phyloP scores from a whole-genome alignment of 1,284 basidiomycete species.

The Fomitopsis pinicola region DNA sequence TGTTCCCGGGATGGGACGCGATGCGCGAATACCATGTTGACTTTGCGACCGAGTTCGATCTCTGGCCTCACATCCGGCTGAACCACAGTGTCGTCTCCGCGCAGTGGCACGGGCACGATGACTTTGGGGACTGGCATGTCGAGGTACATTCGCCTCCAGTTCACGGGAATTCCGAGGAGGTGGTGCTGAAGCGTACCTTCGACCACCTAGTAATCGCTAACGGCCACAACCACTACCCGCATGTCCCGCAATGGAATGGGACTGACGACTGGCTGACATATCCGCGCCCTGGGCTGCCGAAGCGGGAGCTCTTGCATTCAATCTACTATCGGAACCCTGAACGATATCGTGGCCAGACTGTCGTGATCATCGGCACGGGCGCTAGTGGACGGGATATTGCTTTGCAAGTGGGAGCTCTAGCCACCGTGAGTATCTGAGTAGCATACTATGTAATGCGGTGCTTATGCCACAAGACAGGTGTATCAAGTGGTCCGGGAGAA shows the following conservation, averaged over 20 bases:
- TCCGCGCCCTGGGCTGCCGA: slow-evolving; percentile 19
- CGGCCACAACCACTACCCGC: slow-evolving; percentile 52
- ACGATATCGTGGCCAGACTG: slow-evolving; percentile 35
- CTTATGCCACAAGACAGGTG: slow-evolving; percentile 25
- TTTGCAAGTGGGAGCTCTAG: slow-evolving; percentile 35
- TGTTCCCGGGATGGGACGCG: slow-evolving; percentile 45
- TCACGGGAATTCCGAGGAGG: background rate
- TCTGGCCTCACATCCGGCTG: slow-evolving; percentile 37
- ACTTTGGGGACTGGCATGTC: slow-evolving; percentile 42
- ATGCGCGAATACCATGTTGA: slow-evolving; percentile 43
- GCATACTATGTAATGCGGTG: background rate
- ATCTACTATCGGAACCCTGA: slow-evolving; percentile 51
- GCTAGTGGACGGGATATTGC: slow-evolving; percentile 47
- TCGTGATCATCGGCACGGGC: slow-evolving; percentile 49
- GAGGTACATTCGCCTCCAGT: slow-evolving; percentile 16
- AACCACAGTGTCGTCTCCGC: slow-evolving; percentile 42
- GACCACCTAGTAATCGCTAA: slow-evolving; percentile 52
- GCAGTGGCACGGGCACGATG: slow-evolving; percentile 39
- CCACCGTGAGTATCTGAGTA: slow-evolving; percentile 30
- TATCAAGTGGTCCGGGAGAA: slow-evolving; percentile 37
- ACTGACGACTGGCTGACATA: slow-evolving; percentile 42
- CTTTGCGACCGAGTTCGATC: slow-evolving; percentile 35
- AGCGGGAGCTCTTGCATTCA: slow-evolving; percentile 43
- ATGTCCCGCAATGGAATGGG: slow-evolving; percentile 40
- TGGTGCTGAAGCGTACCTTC: slow-evolving; percentile 24